Percentiles rank a stretch among this genome's conserved stretches.
phyloP scores from a whole-genome alignment of 495 filamentous ascomycete genomes.

The Venustampulla echinocandica region DNA sequence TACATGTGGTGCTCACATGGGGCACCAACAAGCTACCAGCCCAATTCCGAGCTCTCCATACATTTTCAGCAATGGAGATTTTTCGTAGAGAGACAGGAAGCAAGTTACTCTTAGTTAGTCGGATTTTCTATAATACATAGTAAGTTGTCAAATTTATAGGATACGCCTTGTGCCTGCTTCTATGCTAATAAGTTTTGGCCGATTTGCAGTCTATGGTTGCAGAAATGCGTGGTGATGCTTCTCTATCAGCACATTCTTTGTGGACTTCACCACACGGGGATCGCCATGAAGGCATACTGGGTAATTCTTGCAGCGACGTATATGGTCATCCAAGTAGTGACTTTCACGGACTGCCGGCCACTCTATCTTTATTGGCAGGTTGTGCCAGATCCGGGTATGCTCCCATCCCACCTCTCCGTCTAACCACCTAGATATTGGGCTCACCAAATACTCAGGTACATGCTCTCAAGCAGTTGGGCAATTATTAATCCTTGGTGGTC shows the following conservation, averaged over 20 bases:
- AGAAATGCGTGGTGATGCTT: conserved; percentile 33
- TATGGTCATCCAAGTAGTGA: conserved; percentile 28
- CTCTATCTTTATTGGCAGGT: conserved; percentile 36
- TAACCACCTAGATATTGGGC: neutral
- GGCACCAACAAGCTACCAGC: conserved; percentile 29
- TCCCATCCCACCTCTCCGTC: too few relatives aligned
- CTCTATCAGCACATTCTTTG: conserved; percentile 33
- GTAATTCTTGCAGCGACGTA: conserved; percentile 27
- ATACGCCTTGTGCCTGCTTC: neutral
- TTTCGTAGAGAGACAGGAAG: conserved; percentile 27
- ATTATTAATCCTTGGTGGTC: conserved; percentile 30
- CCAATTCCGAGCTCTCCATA: conserved; percentile 12
- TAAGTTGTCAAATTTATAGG: conserved; percentile 9
- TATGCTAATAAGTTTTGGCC: neutral
- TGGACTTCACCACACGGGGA: conserved; percentile 28
- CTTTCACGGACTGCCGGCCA: conserved; percentile 38
- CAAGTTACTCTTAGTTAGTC: conserved; percentile 25
- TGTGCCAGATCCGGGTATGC: conserved; percentile 29
- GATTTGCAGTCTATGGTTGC: conserved; percentile 30
- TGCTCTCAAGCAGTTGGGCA: conserved; percentile 34
- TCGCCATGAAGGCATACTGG: conserved; percentile 29
- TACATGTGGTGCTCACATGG: conserved; percentile 29
- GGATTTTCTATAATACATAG: conserved; percentile 30
- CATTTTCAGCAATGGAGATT: conserved; percentile 26
- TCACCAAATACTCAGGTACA: conserved; percentile 8